phyloP scores from a whole-genome alignment of 2,329 filamentous ascomycete species.

The Aspergillus sergii region DNA sequence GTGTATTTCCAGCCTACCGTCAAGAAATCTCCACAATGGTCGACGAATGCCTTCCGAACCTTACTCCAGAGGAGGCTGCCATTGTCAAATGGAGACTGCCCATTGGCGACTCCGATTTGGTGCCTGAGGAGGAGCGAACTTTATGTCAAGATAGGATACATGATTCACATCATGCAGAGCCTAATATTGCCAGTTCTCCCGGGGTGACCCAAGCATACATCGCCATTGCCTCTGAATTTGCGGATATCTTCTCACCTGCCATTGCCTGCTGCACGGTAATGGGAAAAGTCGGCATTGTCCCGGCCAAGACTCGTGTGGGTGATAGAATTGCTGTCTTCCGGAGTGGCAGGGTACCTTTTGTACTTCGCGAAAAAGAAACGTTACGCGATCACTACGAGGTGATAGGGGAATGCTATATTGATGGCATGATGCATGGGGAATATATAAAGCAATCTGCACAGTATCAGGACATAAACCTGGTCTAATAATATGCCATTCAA shows the following conservation, averaged over 20 bases:
- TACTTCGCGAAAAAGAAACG: neutral
- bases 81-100: neutral
- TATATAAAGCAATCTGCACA: neutral
- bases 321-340: neutral
- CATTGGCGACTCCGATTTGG: neutral
- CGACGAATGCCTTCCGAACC: neutral
- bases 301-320: neutral
- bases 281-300: neutral
- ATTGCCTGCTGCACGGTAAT: neutral
- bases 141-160: no score
- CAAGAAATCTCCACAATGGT: neutral
- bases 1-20: neutral
- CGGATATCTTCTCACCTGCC: neutral
- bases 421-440: neutral
- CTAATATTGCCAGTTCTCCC: no score
- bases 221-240: neutral
- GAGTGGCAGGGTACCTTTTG: neutral
- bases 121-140: neutral
- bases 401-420: neutral
- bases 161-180: no score
- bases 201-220: neutral
- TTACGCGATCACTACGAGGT: neutral
- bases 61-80: neutral
- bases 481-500: no score
- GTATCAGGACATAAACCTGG: no score